Evolutionary conservation across 106 monocot species (phyloP), one percentile per base, ranked within the genome.

Genomic region (Narthecium ossifragum): DNA sequence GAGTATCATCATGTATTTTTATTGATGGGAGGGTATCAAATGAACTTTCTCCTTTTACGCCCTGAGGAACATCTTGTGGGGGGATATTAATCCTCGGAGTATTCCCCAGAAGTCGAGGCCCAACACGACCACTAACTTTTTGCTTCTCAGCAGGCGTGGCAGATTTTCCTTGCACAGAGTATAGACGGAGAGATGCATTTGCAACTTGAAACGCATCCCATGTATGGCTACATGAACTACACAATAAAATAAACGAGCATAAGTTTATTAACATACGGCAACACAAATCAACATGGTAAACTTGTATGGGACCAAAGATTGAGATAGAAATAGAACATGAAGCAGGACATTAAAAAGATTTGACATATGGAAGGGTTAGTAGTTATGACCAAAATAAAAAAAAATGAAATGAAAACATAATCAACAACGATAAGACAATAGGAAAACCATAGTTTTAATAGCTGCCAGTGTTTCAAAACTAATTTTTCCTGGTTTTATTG

Each of bases 181-280:
- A 90, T 2, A 96, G 33, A 38, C 69, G 68, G 61, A 90, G 84
- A 36, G 90, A 86, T 51, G 94, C 94, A 73, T 86, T 66, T 38
- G 94, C 94, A 61, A 96, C 78, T 66, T 96, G 94, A 71, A 86
- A 96, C 27, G 90, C 83, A 75, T 96, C 94, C 86, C 90, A 90
- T 63, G 75, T 73, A 64, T 92, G 92, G 58, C 86, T 79, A 60
- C 67, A 80, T 26, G 92, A 92, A 57, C 92, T 91, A 74, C 64
- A 78, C 3, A 25, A 57, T 23, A 12, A 36, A 61, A 70, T n/a
- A n/a, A n/a, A n/a, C n/a, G n/a, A n/a, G n/a, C n/a, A n/a, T n/a
- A n/a, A n/a, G n/a, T n/a, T n/a, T n/a, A n/a, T n/a, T n/a, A n/a
- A n/a, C n/a, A n/a, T n/a, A n/a, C n/a, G n/a, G n/a, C n/a, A n/a